Base-by-base conservation (phyloP, 495 filamentous ascomycete species). In the Extremus antarcticus region DNA sequence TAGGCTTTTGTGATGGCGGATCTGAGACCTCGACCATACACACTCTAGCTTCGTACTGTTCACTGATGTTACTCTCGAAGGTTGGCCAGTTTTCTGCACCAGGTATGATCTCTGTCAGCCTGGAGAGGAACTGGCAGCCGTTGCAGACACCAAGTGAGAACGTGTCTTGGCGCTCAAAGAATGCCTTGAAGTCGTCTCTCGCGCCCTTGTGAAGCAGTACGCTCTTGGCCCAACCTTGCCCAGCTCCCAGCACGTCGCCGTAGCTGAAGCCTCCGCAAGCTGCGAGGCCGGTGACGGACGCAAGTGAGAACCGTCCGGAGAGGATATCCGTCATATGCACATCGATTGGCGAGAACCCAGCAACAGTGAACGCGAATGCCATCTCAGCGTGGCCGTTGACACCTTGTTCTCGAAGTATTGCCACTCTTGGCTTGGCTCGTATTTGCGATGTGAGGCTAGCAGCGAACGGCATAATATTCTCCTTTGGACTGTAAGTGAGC, bases 261-360 rank as follows among this genome's bases (percentile, higher is more conserved):
- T 94, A 96, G 15, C 88, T 94, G 78, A 98, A 98, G 53, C 92
- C 94, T 59, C 92, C 94, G 61, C 90, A 95, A 56, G 90, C 90
- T 24, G 91, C 92, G 19, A 97, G 78, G 60, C 92, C 92, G 46
- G 82, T 81, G 60, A 94, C 96, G 61, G 79, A 81, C 55, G 82
- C 74, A 16, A 98, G 82, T 1, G 87, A 89, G 43, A 82, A 74
- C 23, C 81, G 79, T 22, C 83, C 85, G 16, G 77, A 77, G 61
- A 95, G 82, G 61, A 98, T 82, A 63, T 97, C 91, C 1, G 85
- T 91, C 91, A 98, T 97, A 76, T 96, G 92, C 1, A 98, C 86
- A 65, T 98, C 92, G 32, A 96, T 76, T 4, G 89, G 81, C 23
- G 88, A 79, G 72, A 98, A 97, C 35, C 91, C 90, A 51, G 91